Percentiles rank a stretch among this genome's conserved stretches.
Evolutionary conservation across 73 alveolate genomes (phyloP).

Genomic region (Paramecium octaurelia): DNA sequence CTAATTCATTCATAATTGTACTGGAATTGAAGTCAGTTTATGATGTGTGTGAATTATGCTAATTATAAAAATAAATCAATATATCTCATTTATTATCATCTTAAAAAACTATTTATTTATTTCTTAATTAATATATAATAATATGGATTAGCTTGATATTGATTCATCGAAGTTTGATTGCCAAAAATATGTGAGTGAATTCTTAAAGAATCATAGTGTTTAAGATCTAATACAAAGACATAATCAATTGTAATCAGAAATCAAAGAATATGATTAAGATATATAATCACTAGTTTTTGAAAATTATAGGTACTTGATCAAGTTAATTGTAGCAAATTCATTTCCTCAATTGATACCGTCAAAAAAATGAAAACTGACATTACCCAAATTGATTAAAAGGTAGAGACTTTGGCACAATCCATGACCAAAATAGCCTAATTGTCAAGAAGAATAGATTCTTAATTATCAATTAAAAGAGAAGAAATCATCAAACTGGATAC

Average conservation of each 20-base stretch:
- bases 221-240: constrained; percentile 53
- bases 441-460: constrained; percentile 45
- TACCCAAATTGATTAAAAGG: constrained; percentile 36
- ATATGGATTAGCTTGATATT: constrained; percentile 10
- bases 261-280: background rate
- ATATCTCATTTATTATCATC: background rate
- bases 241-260: background rate
- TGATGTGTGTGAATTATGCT: background rate
- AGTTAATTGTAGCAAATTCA: background rate
- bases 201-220: constrained; percentile 47
- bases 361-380: constrained; percentile 12
- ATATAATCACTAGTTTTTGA: background rate
- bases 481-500: constrained; percentile 52
- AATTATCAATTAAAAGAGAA: constrained; percentile 36
- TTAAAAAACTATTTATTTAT: background rate
- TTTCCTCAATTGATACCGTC: background rate
- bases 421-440: constrained; percentile 37
- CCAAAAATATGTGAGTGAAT: constrained; percentile 21
- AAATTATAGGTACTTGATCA: background rate
- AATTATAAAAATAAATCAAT: background rate
- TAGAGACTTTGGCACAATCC: constrained; percentile 26
- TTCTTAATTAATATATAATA: background rate
- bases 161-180: constrained; percentile 56
- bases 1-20: background rate
- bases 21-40: background rate